Evolutionary conservation across 805 yeast genomes (phyloP).

Genomic region (Yarrowia sp.): DNA sequence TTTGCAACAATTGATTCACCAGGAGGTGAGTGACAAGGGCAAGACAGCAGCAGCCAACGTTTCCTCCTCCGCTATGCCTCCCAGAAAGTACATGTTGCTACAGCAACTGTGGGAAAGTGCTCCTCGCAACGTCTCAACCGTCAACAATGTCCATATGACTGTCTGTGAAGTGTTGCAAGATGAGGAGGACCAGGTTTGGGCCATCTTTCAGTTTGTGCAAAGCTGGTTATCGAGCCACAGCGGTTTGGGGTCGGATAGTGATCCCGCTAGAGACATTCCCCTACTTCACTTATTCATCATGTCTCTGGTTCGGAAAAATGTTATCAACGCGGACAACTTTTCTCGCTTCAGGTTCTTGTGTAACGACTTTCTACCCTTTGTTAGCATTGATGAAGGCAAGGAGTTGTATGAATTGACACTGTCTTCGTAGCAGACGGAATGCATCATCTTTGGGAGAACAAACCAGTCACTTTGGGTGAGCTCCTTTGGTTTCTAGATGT

Average conservation of each 20-base stretch:
- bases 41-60: background rate
- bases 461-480: background rate
- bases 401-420: background rate
- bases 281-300: background rate
- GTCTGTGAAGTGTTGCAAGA: conserved; percentile 6
- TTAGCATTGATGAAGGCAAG: background rate
- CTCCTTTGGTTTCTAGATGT: background rate
- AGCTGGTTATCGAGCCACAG: background rate
- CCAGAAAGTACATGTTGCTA: background rate
- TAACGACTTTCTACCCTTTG: conserved; percentile 13
- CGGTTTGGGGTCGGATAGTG: background rate
- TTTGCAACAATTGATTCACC: background rate
- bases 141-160: conserved; percentile 1
- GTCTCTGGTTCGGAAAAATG: background rate
- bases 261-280: background rate
- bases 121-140: background rate
- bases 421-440: background rate
- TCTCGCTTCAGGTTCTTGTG: conserved; percentile 4
- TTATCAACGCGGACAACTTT: background rate
- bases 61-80: background rate
- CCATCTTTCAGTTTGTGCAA: conserved; percentile 1
- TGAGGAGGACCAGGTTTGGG: conserved; percentile 13
- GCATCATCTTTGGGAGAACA: background rate
- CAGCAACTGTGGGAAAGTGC: background rate
- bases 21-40: conserved; percentile 3